Evolutionary conservation across 352 stramenopile species (phyloP).

Genomic region (Phytophthora sansomeana): DNA sequence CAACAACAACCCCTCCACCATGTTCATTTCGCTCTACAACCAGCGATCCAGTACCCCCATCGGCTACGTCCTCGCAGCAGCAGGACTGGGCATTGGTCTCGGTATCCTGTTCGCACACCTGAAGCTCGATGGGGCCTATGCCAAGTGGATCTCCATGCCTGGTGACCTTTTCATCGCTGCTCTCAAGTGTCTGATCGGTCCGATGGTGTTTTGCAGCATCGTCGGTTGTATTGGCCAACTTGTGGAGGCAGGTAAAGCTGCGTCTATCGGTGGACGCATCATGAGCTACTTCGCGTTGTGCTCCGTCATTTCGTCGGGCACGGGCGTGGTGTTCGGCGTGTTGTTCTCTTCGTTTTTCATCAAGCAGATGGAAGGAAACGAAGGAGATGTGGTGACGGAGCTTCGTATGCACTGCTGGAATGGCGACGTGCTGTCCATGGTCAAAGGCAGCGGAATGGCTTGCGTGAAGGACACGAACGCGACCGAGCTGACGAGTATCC

Average conservation of each 20-base stretch:
- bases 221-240: constrained; percentile 67
- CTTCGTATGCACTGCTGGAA: constrained; percentile 60
- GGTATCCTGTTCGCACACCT: constrained; percentile 51
- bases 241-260: constrained; percentile 58
- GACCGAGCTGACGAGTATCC: constrained; percentile 29
- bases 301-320: constrained; percentile 55
- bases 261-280: constrained; percentile 59
- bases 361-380: constrained; percentile 43
- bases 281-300: constrained; percentile 52
- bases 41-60: constrained; percentile 47
- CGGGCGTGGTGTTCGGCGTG: constrained; percentile 50
- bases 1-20: constrained; percentile 35
- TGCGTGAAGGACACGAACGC: constrained; percentile 45
- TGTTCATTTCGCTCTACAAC: constrained; percentile 59
- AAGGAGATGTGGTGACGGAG: constrained; percentile 21
- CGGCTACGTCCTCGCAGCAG: constrained; percentile 46
- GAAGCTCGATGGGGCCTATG: constrained; percentile 33
- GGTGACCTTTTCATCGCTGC: constrained; percentile 71
- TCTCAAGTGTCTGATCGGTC: constrained; percentile 67
- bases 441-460: constrained; percentile 35
- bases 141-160: constrained; percentile 61
- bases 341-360: constrained; percentile 46
- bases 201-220: constrained; percentile 78
- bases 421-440: constrained; percentile 49
- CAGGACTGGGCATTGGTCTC: constrained; percentile 52